A percentile compares a stretch with the other conserved stretches of the same genome.
Evolutionary conservation across 2,329 filamentous ascomycete genomes (phyloP).

Genomic region (Cyphellophora attinorum): DNA sequence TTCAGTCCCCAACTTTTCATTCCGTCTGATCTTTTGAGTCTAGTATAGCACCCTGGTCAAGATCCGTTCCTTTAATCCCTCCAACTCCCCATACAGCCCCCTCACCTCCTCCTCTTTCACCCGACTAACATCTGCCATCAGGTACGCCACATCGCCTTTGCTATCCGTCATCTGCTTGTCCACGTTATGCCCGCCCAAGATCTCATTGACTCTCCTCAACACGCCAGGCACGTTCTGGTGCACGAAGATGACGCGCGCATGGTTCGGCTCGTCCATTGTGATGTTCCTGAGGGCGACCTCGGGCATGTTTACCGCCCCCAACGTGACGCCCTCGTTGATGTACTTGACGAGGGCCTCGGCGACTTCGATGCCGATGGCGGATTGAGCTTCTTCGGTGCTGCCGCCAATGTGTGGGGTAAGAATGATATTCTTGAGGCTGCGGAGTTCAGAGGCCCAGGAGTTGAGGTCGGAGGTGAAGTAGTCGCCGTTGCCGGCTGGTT

Average conservation of each 20-base stretch:
- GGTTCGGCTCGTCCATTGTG: constrained; percentile 78
- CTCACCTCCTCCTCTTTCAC: constrained; percentile 75
- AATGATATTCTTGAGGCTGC: constrained; percentile 81
- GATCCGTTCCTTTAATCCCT: constrained; percentile 46
- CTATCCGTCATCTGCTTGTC: constrained; percentile 98
- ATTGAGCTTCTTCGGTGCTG: constrained; percentile 94
- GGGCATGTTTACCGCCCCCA: constrained; percentile 93
- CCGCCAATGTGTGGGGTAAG: constrained; percentile 95
- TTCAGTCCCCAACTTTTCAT: too few relatives aligned
- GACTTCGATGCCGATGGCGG: constrained; percentile 91
- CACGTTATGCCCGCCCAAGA: constrained; percentile 90
- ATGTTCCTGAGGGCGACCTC: constrained; percentile 85
- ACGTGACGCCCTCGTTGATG: constrained; percentile 86
- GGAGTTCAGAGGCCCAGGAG: constrained; percentile 74
- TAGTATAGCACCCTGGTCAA: constrained; percentile 18
- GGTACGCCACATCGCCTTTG: constrained; percentile 84
- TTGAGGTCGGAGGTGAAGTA: constrained; percentile 86
- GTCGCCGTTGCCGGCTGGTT: constrained; percentile 87
- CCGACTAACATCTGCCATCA: constrained; percentile 94
- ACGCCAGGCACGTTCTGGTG: constrained; percentile 96
- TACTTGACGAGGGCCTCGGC: constrained; percentile 80
- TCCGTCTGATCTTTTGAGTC: too few relatives aligned
- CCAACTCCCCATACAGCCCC: constrained; percentile 72
- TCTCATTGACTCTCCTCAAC: constrained; percentile 88
- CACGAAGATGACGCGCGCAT: constrained; percentile 90